These are phyloP conservation scores for Suillus brevipes DNA, from an alignment of 768 basidiomycete genomes.

Conservation along the genomic window DNA sequence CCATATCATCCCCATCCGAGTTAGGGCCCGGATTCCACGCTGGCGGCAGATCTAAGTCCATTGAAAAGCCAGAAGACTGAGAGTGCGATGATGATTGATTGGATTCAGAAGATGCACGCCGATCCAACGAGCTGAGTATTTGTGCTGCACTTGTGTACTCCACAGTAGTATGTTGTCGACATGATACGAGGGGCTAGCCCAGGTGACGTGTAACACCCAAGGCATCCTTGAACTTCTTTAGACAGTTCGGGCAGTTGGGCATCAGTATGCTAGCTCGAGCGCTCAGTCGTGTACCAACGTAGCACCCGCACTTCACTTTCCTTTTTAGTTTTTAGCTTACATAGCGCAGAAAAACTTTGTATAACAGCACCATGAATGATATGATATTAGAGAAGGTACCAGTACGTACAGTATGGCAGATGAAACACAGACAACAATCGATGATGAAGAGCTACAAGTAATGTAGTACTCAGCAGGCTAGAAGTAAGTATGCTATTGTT, in stretches of 20 bases:
- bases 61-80: not conserved
- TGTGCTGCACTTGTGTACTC: not conserved
- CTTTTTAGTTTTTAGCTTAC: not conserved
- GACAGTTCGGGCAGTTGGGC: not conserved
- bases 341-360: not conserved
- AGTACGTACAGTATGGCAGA: not conserved
- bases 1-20: not conserved
- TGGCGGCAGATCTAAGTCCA: not conserved
- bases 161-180: not conserved
- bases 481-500: no score
- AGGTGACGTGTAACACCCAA: conserved; percentile 1
- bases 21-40: not conserved
- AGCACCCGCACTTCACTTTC: not conserved
- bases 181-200: not conserved
- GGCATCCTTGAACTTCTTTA: conserved; percentile 2
- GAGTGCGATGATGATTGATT: not conserved
- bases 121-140: not conserved
- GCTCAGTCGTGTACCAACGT: not conserved
- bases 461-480: not conserved
- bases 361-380: not conserved
- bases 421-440: not conserved
- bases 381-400: not conserved
- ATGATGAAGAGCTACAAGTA: not conserved
- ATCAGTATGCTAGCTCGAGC: not conserved
- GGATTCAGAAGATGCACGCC: not conserved